phyloP scores from a whole-genome alignment of 2,329 filamentous ascomycete genomes.

The Monosporascus sp. region DNA sequence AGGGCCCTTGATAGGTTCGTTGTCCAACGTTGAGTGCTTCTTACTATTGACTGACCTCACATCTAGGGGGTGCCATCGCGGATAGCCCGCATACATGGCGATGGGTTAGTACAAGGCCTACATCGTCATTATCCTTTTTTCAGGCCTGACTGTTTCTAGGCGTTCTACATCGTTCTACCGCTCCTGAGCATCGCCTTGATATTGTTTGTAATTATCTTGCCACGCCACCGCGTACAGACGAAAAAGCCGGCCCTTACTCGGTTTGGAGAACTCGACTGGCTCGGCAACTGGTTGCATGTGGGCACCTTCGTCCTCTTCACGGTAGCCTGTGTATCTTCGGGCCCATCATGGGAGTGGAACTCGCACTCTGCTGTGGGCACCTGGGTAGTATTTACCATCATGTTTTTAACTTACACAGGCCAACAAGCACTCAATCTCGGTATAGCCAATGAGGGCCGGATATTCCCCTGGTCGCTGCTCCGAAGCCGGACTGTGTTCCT shows the following conservation, averaged over 20 bases:
- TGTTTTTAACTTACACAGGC: conserved; percentile 37
- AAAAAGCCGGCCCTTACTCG: conserved; percentile 9
- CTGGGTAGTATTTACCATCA: conserved; percentile 40
- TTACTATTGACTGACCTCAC: not conserved
- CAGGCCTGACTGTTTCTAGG: conserved; percentile 7
- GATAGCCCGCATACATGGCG: conserved; percentile 34
- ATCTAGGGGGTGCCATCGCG: conserved; percentile 26
- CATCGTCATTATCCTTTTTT: not conserved
- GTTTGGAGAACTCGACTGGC: conserved; percentile 24
- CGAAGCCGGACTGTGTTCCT: conserved; percentile 32
- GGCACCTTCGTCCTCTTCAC: conserved; percentile 33
- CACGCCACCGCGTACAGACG: conserved; percentile 27
- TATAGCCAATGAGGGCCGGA: conserved; percentile 35
- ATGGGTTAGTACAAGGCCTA: conserved; percentile 21
- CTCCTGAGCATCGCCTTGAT: conserved; percentile 6
- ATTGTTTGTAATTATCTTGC: conserved; percentile 37
- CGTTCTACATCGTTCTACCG: conserved; percentile 15
- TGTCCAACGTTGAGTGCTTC: conserved; percentile 14
- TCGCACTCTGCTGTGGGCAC: conserved; percentile 37
- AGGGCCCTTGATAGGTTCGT: conserved; percentile 24
- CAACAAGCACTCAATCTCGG: conserved; percentile 42
- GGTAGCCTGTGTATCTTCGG: conserved; percentile 46
- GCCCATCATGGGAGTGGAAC: conserved; percentile 43
- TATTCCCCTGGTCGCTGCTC: conserved; percentile 39
- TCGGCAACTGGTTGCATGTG: conserved; percentile 25